phyloP scores from a whole-genome alignment of 768 basidiomycete species.

The Lentinula raphanica region DNA sequence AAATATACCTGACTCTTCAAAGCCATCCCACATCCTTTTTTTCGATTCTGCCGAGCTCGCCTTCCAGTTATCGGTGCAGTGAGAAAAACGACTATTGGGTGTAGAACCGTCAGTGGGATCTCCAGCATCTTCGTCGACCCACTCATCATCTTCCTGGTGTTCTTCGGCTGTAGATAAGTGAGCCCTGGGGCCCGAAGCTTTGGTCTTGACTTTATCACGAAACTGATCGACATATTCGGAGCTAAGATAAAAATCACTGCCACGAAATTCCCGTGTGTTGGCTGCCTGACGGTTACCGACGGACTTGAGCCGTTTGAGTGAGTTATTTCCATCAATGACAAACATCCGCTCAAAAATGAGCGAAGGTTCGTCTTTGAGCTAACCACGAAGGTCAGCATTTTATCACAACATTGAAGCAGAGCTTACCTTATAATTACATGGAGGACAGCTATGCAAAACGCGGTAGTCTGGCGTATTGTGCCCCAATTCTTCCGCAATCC shows the following conservation, averaged over 20 bases:
- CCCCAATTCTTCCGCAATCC: conserved; percentile 5
- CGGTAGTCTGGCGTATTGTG: conserved; percentile 17
- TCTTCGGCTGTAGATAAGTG: neutral
- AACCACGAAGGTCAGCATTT: neutral
- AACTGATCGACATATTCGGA: conserved; percentile 5
- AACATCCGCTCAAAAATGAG: too few species aligned
- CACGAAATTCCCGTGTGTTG: conserved; percentile 7
- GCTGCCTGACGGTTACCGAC: conserved; percentile 5
- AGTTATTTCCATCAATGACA: too few species aligned
- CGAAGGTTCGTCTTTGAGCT: neutral
- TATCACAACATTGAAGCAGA: conserved; percentile 12
- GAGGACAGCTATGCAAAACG: conserved; percentile 14
- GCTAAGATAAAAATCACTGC: conserved; percentile 9
- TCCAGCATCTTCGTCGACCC: conserved; percentile 5
- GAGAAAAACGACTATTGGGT: conserved; percentile 14
- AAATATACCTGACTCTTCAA: too few species aligned
- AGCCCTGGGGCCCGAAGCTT: neutral
- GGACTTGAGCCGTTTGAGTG: neutral
- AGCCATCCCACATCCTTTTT: too few species aligned
- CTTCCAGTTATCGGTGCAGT: too few species aligned
- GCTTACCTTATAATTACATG: too few species aligned
- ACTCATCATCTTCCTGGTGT: conserved; percentile 13
- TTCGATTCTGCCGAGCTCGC: too few species aligned
- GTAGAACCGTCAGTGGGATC: conserved; percentile 4
- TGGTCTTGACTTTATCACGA: conserved; percentile 22